phyloP scores from a whole-genome alignment of 768 basidiomycete genomes.

The Sarcodon sp. region DNA sequence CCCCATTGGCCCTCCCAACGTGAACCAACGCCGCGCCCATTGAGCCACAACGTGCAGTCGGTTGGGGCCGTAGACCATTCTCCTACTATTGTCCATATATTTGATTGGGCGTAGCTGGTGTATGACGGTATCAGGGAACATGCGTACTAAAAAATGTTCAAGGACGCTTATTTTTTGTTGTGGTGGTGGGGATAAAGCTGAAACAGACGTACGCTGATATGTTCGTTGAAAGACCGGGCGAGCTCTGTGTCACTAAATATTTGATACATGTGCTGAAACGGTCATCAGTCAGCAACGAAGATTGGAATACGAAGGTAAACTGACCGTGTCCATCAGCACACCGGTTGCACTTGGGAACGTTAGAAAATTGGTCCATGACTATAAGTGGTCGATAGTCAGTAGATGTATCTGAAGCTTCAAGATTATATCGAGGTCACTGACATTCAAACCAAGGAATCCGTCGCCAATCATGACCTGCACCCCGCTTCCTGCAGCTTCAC shows the following conservation, averaged over 20 bases:
- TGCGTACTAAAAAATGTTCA: conserved; percentile 27
- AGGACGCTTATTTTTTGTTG: background rate
- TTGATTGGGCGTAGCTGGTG: conserved; percentile 30
- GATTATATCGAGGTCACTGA: conserved; percentile 11
- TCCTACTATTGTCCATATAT: conserved; percentile 66
- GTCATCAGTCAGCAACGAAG: background rate
- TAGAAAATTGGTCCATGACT: conserved; percentile 53
- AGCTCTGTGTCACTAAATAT: conserved; percentile 53
- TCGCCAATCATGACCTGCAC: conserved; percentile 62
- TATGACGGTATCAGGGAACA: conserved; percentile 38
- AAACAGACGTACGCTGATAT: conserved; percentile 31
- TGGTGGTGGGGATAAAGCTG: background rate
- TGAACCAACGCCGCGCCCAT: conserved; percentile 59
- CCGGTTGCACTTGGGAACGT: conserved; percentile 37
- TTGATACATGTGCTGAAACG: conserved; percentile 54
- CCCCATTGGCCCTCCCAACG: conserved; percentile 54
- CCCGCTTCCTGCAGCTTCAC: conserved; percentile 30
- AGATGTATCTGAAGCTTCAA: background rate
- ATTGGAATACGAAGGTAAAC: background rate
- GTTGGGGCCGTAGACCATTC: conserved; percentile 72
- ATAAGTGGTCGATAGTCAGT: background rate
- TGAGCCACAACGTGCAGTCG: conserved; percentile 71
- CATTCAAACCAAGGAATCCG: conserved; percentile 50
- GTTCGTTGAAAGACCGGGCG: conserved; percentile 37
- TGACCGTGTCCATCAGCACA: conserved; percentile 43